phyloP scores from a whole-genome alignment of 129 eudicot species.

The Kitagawia praeruptora region DNA sequence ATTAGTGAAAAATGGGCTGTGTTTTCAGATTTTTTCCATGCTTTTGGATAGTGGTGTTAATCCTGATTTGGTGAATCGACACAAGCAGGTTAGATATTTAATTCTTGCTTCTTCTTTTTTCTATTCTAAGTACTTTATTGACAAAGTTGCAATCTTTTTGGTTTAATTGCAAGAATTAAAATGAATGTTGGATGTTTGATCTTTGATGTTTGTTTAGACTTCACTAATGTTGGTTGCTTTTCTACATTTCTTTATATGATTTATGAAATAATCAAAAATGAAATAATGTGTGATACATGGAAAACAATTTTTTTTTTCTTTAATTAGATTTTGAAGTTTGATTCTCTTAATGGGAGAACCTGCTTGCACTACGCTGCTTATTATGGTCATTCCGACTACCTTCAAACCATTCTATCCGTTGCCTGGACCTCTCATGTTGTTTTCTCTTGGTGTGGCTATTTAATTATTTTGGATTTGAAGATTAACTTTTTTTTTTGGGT shows the following conservation, averaged over 20 bases:
- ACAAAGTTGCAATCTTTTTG: too few species aligned
- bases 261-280: background rate
- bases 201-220: too few species aligned
- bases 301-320: background rate
- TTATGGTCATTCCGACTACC: conserved; percentile 82
- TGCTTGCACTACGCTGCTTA: conserved; percentile 97
- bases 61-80: too few species aligned
- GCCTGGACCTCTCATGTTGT: conserved; percentile 80
- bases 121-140: too few species aligned
- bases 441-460: conserved; percentile 50
- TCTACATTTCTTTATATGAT: background rate
- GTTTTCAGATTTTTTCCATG: too few species aligned
- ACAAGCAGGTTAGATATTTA: too few species aligned
- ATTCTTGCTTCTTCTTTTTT: too few species aligned
- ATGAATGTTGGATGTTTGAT: too few species aligned
- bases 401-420: conserved; percentile 59
- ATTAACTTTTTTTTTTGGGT: background rate
- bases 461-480: background rate
- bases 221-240: too few species aligned
- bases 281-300: background rate
- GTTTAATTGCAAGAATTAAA: too few species aligned
- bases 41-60: too few species aligned
- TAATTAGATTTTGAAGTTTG: conserved; percentile 87
- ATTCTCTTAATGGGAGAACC: conserved; percentile 75
- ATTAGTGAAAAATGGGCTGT: too few species aligned